Percentiles rank a stretch among this genome's conserved stretches.
phyloP scores from a whole-genome alignment of 352 stramenopile genomes.

The Phytopythium montanum region DNA sequence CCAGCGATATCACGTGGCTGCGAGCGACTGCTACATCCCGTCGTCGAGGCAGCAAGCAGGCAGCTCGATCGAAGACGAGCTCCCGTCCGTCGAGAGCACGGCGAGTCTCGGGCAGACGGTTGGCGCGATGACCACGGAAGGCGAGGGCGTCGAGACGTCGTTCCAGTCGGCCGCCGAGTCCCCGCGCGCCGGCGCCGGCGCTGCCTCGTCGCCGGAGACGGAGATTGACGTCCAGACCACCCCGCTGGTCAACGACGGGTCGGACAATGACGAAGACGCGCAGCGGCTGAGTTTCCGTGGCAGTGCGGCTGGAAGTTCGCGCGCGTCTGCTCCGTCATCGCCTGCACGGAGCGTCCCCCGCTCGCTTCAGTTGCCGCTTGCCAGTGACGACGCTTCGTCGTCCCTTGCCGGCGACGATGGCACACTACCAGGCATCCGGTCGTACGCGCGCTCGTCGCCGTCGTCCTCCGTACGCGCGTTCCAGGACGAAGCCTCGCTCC shows the following conservation, averaged over 20 bases:
- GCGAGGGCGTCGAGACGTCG: conserved; percentile 47
- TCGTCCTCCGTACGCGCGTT: conserved; percentile 78
- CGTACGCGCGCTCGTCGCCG: conserved; percentile 70
- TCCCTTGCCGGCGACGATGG: conserved; percentile 56
- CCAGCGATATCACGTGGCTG: conserved; percentile 73
- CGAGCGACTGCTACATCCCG: conserved; percentile 57
- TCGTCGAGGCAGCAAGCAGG: conserved; percentile 13
- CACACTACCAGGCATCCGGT: conserved; percentile 39
- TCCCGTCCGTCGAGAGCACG: conserved; percentile 24
- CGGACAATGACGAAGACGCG: conserved; percentile 30
- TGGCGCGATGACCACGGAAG: conserved; percentile 67
- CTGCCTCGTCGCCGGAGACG: conserved; percentile 48
- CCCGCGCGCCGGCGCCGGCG: conserved; percentile 37
- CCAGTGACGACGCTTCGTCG: conserved; percentile 39
- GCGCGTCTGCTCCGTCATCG: conserved; percentile 27
- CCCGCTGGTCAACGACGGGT: conserved; percentile 43
- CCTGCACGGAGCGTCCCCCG: conserved; percentile 32
- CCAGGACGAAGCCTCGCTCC: conserved; percentile 66
- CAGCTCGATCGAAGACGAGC: conserved; percentile 38
- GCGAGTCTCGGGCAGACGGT: conserved; percentile 57
- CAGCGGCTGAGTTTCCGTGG: conserved; percentile 4
- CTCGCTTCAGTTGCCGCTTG: conserved; percentile 27
- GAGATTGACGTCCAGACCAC: conserved; percentile 54
- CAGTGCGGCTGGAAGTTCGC: conserved; percentile 7
- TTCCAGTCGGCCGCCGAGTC: conserved; percentile 69